These are phyloP conservation scores for Xylaria sp. DNA, from an alignment of 2,329 filamentous ascomycete species.

Conservation along the genomic window DNA sequence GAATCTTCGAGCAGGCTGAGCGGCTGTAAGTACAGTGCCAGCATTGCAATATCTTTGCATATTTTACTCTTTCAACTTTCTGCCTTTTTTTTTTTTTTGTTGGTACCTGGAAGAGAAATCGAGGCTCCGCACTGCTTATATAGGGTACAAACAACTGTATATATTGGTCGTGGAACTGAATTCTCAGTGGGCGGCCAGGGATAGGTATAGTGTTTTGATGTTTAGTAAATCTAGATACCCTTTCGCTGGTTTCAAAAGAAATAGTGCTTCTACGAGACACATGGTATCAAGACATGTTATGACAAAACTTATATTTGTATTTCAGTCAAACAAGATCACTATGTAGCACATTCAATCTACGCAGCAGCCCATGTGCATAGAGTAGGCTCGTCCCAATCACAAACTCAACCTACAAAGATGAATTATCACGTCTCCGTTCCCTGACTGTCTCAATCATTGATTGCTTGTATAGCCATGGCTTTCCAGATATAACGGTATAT, in stretches of 20 bases:
- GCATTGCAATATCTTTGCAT: neutral
- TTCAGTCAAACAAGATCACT: neutral
- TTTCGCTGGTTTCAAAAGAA: constrained; percentile 1
- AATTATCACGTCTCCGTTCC: neutral
- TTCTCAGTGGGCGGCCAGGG: neutral
- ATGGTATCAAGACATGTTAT: neutral
- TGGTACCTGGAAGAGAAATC: neutral
- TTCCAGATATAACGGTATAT: neutral
- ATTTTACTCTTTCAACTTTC: neutral
- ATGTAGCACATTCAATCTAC: neutral
- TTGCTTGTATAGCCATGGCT: neutral
- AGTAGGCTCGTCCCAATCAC: neutral
- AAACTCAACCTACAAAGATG: neutral
- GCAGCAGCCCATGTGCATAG: neutral
- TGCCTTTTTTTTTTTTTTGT: no score
- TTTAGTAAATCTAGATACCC: constrained; percentile 21
- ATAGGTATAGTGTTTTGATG: constrained; percentile 3
- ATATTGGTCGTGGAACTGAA: constrained; percentile 14
- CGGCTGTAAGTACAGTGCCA: neutral
- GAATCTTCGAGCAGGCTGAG: neutral
- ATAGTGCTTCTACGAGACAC: neutral
- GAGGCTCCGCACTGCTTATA: neutral
- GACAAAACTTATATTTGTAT: neutral
- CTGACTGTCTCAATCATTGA: neutral
- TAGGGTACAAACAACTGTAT: constrained; percentile 3